phyloP scores from a whole-genome alignment of 257 asterid genomes.

The Solanum okadae region DNA sequence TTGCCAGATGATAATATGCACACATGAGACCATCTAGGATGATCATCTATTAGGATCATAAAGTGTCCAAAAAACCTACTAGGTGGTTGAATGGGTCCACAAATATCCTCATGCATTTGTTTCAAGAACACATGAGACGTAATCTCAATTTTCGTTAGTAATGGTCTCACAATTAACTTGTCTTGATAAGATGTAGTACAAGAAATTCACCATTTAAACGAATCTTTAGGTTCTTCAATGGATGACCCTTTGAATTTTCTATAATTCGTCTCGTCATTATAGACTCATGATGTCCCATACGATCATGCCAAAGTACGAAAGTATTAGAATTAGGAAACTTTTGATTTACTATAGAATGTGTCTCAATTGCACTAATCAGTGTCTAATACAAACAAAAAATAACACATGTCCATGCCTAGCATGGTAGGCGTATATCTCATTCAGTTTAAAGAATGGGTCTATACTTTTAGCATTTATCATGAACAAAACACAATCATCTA shows the following conservation, averaged over 20 bases:
- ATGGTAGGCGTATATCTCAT: neutral
- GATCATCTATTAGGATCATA: neutral
- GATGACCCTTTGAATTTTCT: neutral
- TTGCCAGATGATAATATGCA: too few relatives aligned
- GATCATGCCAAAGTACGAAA: neutral
- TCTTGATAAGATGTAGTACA: neutral
- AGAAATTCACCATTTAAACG: neutral
- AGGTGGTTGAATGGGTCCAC: neutral
- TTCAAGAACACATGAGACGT: neutral
- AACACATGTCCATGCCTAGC: neutral
- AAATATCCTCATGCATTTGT: neutral
- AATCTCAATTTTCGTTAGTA: neutral
- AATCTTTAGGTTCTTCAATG: neutral
- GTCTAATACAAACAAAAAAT: neutral
- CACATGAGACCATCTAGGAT: neutral
- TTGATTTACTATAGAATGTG: too few relatives aligned
- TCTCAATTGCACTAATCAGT: neutral
- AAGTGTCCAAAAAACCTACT: neutral
- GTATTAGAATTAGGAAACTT: too few relatives aligned
- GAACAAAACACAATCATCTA: neutral
- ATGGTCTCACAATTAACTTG: neutral
- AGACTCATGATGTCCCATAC: neutral
- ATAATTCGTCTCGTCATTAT: neutral
- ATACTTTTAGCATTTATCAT: neutral
- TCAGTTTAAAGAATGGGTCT: neutral